phyloP scores from a whole-genome alignment of 2,329 filamentous ascomycete species.

The Ceratocystis harringtonii region DNA sequence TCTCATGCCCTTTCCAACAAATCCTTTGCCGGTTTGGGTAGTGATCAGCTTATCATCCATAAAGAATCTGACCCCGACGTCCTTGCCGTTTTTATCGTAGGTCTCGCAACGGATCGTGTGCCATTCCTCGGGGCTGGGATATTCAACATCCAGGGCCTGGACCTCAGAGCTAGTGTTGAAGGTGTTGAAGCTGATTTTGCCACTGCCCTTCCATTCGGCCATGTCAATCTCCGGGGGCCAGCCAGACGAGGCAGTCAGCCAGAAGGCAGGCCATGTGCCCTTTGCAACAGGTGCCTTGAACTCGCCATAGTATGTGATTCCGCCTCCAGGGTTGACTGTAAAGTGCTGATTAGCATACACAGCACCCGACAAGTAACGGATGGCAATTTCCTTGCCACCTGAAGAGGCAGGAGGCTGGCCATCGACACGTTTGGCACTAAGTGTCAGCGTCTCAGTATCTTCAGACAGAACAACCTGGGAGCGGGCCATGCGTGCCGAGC shows the following conservation, averaged over 20 bases:
- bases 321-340: constrained; percentile 26
- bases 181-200: constrained; percentile 42
- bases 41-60: constrained; percentile 35
- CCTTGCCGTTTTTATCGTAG: constrained; percentile 35
- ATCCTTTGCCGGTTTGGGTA: constrained; percentile 36
- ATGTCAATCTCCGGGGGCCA: constrained; percentile 48
- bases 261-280: constrained; percentile 44
- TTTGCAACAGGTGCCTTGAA: constrained; percentile 28
- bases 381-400: constrained; percentile 28
- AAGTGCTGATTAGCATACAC: constrained; percentile 29
- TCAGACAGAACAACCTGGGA: constrained; percentile 29
- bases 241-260: constrained; percentile 37
- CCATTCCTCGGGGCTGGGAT: constrained; percentile 31
- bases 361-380: constrained; percentile 38
- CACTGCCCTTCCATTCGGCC: constrained; percentile 46
- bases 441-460: constrained; percentile 31
- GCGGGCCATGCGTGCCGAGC: constrained; percentile 38
- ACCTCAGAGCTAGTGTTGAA: constrained; percentile 36
- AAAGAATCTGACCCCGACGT: constrained; percentile 39
- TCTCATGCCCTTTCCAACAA: constrained; percentile 33
- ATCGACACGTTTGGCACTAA: constrained; percentile 28
- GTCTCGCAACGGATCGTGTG: constrained; percentile 38
- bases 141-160: constrained; percentile 32
- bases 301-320: constrained; percentile 30
- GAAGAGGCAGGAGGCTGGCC: constrained; percentile 27